phyloP scores from a whole-genome alignment of 1,284 basidiomycete genomes.

The Boletus albobrunnescens region DNA sequence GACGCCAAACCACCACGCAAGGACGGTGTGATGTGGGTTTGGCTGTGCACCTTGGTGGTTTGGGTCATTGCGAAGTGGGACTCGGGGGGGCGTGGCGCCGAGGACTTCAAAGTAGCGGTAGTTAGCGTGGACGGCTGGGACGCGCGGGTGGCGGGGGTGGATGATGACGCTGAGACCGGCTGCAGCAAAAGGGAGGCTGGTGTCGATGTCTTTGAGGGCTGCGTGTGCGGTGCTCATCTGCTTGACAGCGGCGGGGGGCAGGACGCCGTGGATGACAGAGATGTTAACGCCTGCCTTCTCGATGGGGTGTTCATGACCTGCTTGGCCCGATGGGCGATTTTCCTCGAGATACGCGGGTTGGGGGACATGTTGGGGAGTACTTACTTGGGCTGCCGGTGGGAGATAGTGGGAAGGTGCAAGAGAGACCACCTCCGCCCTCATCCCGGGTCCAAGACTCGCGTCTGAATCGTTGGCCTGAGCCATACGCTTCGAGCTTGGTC shows the following conservation, averaged over 20 bases:
- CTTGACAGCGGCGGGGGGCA: conserved; percentile 81
- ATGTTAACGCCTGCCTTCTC: conserved; percentile 97
- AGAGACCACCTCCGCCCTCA: conserved; percentile 80
- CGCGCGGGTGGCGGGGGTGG: conserved; percentile 87
- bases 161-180: conserved; percentile 86
- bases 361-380: too few relatives aligned
- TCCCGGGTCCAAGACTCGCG: conserved; percentile 81
- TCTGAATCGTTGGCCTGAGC: conserved; percentile 69
- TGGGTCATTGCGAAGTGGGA: too few relatives aligned
- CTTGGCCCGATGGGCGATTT: too few relatives aligned
- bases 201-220: conserved; percentile 53
- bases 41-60: too few relatives aligned
- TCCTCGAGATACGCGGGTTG: too few relatives aligned
- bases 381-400: neutral
- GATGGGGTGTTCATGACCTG: conserved; percentile 54
- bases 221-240: conserved; percentile 91
- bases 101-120: conserved; percentile 88
- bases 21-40: too few relatives aligned
- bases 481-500: conserved; percentile 69
- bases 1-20: conserved; percentile 98
- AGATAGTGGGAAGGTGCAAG: conserved; percentile 72
- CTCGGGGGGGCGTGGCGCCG: too few relatives aligned
- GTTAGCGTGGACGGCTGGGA: conserved; percentile 89
- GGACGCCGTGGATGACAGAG: conserved; percentile 82
- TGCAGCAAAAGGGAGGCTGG: conserved; percentile 82